Evolutionary conservation across 2,329 filamentous ascomycete species (phyloP).

Genomic region (Paraphoma chrysanthemicola): DNA sequence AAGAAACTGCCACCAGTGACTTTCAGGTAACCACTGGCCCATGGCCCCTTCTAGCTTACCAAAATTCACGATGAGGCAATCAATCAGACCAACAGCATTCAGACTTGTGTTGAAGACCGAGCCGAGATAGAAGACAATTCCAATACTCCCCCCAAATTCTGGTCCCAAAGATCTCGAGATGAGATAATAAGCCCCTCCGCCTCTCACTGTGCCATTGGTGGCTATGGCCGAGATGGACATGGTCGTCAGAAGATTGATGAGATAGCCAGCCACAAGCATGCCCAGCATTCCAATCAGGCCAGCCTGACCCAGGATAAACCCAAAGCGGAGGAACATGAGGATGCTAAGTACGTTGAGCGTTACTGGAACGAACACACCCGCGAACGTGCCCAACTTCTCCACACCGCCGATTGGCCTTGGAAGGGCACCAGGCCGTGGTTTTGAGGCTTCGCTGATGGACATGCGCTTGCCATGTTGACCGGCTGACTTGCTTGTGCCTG

Average conservation of each 20-base stretch:
- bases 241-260: slow-evolving; percentile 82
- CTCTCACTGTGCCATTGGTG: slow-evolving; percentile 86
- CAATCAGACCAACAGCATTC: slow-evolving; percentile 85
- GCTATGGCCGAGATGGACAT: slow-evolving; percentile 89
- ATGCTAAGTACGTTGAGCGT: slow-evolving; percentile 88
- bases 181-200: slow-evolving; percentile 86
- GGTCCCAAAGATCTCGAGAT: slow-evolving; percentile 86
- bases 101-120: slow-evolving; percentile 81
- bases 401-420: slow-evolving; percentile 50
- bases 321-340: slow-evolving; percentile 90
- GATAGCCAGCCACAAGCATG: slow-evolving; percentile 76
- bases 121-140: slow-evolving; percentile 89
- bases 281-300: slow-evolving; percentile 80
- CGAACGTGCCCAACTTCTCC: slow-evolving; percentile 75
- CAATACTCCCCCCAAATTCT: slow-evolving; percentile 88
- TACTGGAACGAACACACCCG: slow-evolving; percentile 79
- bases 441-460: slow-evolving; percentile 32
- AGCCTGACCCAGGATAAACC: slow-evolving; percentile 80
- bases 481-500: slow-evolving; percentile 10
- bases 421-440: slow-evolving; percentile 46
- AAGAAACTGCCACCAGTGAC: slow-evolving; percentile 79
- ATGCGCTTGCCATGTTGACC: slow-evolving; percentile 26
- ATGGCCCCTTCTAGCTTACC: slow-evolving; percentile 64
- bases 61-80: slow-evolving; percentile 80
- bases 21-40: slow-evolving; percentile 68